Base-by-base conservation (phyloP, 2,329 filamentous ascomycete genomes). In the Orbilia oligospora region DNA sequence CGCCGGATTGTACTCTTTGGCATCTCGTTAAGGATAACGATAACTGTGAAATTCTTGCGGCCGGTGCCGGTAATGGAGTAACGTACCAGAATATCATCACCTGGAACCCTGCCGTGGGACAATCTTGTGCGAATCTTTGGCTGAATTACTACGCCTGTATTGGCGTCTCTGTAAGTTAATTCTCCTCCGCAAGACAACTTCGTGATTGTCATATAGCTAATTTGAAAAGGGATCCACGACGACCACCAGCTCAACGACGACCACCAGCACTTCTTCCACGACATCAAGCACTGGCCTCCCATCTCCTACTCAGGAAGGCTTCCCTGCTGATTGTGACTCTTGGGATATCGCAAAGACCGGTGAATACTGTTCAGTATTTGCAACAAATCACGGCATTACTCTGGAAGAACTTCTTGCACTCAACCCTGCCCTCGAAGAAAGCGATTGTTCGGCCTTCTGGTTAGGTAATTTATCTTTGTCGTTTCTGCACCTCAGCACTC, bases 381-480 rank as follows among this genome's bases (percentile, higher is more conserved):
- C 72, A 20, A 20, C 5, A 10, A 18, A 70, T 33, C 48, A 76
- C 38, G 55, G 56, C 0, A 76, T 76, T 63, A 56, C 55, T 5
- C 0, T 58, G 8, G 33, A 18, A 5, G 22, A 70, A 9, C 53
- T 76, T 38, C 0, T 38, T 10, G 20, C 6, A 2, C 33, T 64
- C 8, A 76, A 76, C 38, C 65, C 72, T 1, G 16, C 66, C 18
- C 72, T 76, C 18, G 22, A 1, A 0, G 63, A 44, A 1, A 14
- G 66, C 24, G 72, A 65, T n/a, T 76, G 72, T 12, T 16, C 56
- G 5, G 36, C 16, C 20, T 76, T 76, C 48, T 76, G 65, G 65
- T 10, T 66, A 12, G 55, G 53, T 56, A 56, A 56, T 30, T 30
- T 30, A 30, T 30, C 30, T 30, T n/a, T n/a, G n/a, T n/a, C n/a